Conservation (phyloP, 2,329 filamentous ascomycete species). For the Claviceps lovelessii region DNA sequence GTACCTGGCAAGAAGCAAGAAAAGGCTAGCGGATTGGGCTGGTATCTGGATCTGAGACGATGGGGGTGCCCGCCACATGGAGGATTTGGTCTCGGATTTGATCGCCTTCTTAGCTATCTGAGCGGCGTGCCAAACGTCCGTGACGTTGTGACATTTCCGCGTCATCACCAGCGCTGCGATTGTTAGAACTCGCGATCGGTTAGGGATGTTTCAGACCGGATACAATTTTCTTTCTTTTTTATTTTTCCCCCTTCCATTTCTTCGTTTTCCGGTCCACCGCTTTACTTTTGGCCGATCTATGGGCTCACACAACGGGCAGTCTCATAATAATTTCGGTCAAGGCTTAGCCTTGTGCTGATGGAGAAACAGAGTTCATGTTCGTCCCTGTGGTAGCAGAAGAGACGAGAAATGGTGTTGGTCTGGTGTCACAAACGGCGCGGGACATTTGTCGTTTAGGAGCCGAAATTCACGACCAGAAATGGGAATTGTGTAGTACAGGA, state of each 20-base stretch:
- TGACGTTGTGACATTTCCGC: constrained; percentile 75
- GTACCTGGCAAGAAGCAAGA: constrained; percentile 18
- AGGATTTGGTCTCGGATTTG: constrained; percentile 81
- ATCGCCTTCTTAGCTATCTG: constrained; percentile 72
- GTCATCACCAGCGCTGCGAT: constrained; percentile 52
- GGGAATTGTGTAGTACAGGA: neutral
- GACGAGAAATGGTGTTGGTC: neutral
- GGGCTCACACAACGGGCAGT: neutral
- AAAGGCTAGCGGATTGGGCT: constrained; percentile 39
- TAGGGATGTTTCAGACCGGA: neutral
- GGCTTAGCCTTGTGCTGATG: neutral
- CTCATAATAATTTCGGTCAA: neutral
- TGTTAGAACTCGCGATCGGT: constrained; percentile 25
- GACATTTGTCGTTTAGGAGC: neutral
- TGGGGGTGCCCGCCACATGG: constrained; percentile 90
- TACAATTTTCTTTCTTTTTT: neutral
- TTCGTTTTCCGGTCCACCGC: too few relatives aligned
- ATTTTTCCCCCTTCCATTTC: too few relatives aligned
- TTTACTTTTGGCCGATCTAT: neutral
- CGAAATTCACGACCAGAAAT: neutral
- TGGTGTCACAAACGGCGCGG: neutral
- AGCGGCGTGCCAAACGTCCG: constrained; percentile 68
- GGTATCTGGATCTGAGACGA: constrained; percentile 77
- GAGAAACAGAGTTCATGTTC: neutral
- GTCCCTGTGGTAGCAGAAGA: neutral